Evolutionary conservation across 2,329 filamentous ascomycete species (phyloP), one percentile per base, ranked within the genome.

Genomic region (Raffaelea albimanens): DNA sequence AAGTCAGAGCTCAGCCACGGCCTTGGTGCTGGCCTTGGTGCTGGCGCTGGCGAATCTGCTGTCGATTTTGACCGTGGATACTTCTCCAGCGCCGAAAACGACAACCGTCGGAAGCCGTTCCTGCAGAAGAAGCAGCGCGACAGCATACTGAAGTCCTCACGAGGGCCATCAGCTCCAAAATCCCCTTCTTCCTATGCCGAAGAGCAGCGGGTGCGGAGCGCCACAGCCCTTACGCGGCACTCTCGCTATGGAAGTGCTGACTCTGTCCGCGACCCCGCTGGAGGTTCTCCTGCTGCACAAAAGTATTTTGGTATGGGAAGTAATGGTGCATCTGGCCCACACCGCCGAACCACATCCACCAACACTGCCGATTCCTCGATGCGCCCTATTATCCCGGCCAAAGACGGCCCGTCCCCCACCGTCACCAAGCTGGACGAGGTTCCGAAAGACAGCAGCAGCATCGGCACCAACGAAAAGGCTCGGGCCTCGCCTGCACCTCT

Each of bases 71-170:
- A 97, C 58, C 79, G 88, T 33, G 91, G 90, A 21, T 97, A 97
- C 63, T 95, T 96, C 60, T 96, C 91, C 8, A 88, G 90, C 3
- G 85, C 85, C 16, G 91, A 97, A 58, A 72, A 82, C 11, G 89
- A 96, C 53, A 49, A 21, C 16, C 78, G 78, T 40, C 80, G 84
- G 49, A 81, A 78, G 57, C 78, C 86, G 41, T 94, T 88, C 60
- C 72, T 93, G 42, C 70, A 96, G 43, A 87, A 87, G 64, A 87
- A 87, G 63, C 94, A 93, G 67, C 82, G 86, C 49, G 78, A 81
- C 50, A 82, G 78, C 52, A 65, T 68, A 49, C 43, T 56, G 16
- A 52, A 55, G 14, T 40, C 48, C 79, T 87, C 62, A 82, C 83
- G 34, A 76, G 82, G 42, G 83, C 44, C 52, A n/a, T 48, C 48